These are phyloP conservation scores for Triticum dicoccoides DNA, from an alignment of 176 grass and related monocot species.

Conservation along the genomic window DNA sequence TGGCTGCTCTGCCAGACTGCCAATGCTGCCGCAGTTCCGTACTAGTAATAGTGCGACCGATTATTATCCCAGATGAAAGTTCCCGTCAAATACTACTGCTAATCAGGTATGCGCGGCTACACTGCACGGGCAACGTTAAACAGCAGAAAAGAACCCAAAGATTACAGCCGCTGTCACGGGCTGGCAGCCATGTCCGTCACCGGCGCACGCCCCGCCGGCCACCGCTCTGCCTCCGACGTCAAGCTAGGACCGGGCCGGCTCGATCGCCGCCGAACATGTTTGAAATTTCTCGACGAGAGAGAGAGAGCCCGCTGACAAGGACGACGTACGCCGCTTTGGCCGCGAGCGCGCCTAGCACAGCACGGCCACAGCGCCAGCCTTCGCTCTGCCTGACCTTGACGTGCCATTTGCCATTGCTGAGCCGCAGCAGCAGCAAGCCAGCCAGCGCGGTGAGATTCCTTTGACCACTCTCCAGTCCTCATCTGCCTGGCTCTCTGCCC, in stretches of 20 bases:
- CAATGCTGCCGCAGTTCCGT: not conserved
- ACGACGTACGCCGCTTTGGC: not conserved
- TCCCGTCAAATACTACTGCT: not conserved
- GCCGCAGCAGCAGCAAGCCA: not conserved
- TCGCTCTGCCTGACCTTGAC: conserved; percentile 8
- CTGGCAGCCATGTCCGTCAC: not conserved
- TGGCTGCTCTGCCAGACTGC: not conserved
- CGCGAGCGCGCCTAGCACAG: not conserved
- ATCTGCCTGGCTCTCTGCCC: conserved; percentile 12
- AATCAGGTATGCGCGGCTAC: not conserved
- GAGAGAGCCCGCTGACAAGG: not conserved
- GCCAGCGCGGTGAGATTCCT: conserved; percentile 24
- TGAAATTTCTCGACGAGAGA: not conserved
- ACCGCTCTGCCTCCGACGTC: not conserved
- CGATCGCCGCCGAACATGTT: not conserved
- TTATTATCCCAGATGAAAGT: not conserved
- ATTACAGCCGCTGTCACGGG: not conserved
- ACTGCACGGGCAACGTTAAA: not conserved
- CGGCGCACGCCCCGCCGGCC: not conserved
- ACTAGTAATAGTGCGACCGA: not conserved
- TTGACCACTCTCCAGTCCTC: conserved; percentile 28
- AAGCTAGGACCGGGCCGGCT: not conserved
- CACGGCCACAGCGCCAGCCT: not conserved
- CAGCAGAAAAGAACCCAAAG: not conserved
- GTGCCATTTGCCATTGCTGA: conserved; percentile 32